Base-by-base conservation (phyloP, 2,329 filamentous ascomycete species). In the Coleophoma cylindrospora region DNA sequence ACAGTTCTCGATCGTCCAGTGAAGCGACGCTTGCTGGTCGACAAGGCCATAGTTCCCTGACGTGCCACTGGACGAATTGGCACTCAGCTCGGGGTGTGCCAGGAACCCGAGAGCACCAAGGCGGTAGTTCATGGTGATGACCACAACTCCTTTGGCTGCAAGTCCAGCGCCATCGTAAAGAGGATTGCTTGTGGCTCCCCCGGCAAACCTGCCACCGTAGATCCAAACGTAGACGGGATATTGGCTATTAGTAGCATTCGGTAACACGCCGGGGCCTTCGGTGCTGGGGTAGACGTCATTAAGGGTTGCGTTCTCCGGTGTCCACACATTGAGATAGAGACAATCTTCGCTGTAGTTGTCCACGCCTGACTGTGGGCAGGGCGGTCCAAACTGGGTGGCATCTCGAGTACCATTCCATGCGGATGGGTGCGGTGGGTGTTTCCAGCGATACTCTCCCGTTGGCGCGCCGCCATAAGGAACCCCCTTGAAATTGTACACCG, bases 31-130 rank as follows among this genome's bases (percentile, higher is more conserved):
- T 11, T 77, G 64, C 63, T 88, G 84, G 61, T 90, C 86, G 22
- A 77, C 77, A 3, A 90, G 70, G 1, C 86, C 86, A 58, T 84
- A 84, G 63, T 89, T 89, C 34, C 82, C 64, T 46, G 73, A 77
- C n/a, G 47, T 43, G 11, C 46, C 45, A 33, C 47, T 47, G 2
- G 34, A 44, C 7, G 51, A 51, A 40, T 54, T 50, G 2, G 34
- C 41, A 36, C 40, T 49, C 2, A 64, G 49, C 9, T 60, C 58
- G n/a, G 62, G 61, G 19, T 61, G 58, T 4, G 78, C 43, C 17
- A 55, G 54, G 36, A 58, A 61, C 13, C 57, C 56, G 36, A 60
- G 51, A 34, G 50, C 63, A 50, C 68, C 69, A 40, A 70, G 37
- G 1, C 72, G 70, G 52, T 76, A 76, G 59, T 73, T 75, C 45